These are phyloP conservation scores for Colletotrichum simmondsii DNA, from an alignment of 2,329 filamentous ascomycete genomes.

Conservation along the genomic window DNA sequence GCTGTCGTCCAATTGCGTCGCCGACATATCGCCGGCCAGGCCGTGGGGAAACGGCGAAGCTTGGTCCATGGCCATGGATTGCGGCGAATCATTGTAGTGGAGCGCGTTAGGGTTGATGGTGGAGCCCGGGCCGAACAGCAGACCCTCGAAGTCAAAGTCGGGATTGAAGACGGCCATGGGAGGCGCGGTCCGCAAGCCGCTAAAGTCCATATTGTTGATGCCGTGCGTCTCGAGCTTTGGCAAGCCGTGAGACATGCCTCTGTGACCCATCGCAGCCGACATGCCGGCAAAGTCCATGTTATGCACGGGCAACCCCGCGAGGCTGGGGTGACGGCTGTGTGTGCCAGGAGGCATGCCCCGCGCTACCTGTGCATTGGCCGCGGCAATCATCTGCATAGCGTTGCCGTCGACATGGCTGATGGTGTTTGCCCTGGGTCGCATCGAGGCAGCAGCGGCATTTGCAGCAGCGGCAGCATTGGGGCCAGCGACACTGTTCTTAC, in stretches of 20 bases:
- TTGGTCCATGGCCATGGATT: conserved; percentile 71
- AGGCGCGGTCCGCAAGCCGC: conserved; percentile 83
- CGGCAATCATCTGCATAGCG: conserved; percentile 77
- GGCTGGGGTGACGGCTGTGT: conserved; percentile 76
- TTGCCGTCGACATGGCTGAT: conserved; percentile 91
- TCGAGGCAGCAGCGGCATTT: conserved; percentile 65
- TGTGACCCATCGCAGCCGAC: conserved; percentile 74
- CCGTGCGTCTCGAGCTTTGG: conserved; percentile 85
- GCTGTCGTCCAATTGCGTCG: conserved; percentile 75
- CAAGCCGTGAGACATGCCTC: conserved; percentile 74
- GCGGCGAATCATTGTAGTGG: conserved; percentile 85
- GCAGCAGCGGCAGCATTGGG: conserved; percentile 54
- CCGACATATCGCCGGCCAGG: conserved; percentile 66
- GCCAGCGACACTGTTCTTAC: conserved; percentile 90
- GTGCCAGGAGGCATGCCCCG: conserved; percentile 57
- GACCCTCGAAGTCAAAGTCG: conserved; percentile 76
- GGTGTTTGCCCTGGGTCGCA: conserved; percentile 93
- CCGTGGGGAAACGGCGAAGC: conserved; percentile 68
- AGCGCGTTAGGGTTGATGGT: conserved; percentile 80
- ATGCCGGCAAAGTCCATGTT: conserved; percentile 75
- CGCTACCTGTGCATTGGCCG: conserved; percentile 65
- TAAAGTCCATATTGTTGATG: conserved; percentile 71
- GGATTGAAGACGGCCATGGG: conserved; percentile 69
- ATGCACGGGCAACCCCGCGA: conserved; percentile 73
- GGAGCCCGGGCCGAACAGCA: conserved; percentile 75